Conservation (phyloP, 768 basidiomycete genomes). For the Psilocybe cubensis region DNA sequence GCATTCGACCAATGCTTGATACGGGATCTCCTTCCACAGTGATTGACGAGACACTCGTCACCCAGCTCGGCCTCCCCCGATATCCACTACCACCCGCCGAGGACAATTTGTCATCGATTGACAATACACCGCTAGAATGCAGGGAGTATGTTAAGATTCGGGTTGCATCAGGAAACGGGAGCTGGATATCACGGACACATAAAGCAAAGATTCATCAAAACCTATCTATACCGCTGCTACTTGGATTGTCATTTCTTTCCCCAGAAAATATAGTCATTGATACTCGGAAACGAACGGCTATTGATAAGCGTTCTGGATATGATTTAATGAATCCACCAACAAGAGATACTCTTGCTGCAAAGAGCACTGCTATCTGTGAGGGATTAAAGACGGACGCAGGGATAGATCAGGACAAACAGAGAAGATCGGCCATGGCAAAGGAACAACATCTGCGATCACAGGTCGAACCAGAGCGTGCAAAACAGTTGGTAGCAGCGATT, state of each 20-base stretch:
- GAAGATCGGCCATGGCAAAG: too few species aligned
- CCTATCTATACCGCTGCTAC: conserved; percentile 23
- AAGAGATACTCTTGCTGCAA: too few species aligned
- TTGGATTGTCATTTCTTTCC: conserved; percentile 20
- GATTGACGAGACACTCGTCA: conserved; percentile 16
- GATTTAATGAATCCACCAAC: background rate
- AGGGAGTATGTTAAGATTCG: conserved; percentile 23
- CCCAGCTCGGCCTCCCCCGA: conserved; percentile 14
- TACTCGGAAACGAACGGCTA: background rate
- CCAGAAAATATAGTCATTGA: background rate
- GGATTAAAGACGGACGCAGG: too few species aligned
- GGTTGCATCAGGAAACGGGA: conserved; percentile 12
- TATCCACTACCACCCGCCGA: conserved; percentile 18
- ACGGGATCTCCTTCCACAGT: conserved; percentile 24
- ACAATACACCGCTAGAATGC: conserved; percentile 12
- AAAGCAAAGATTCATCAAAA: conserved; percentile 19
- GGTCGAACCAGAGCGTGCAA: too few species aligned
- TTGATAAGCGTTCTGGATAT: background rate
- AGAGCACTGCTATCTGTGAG: too few species aligned
- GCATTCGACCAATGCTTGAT: conserved; percentile 20
- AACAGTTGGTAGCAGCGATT: too few species aligned
- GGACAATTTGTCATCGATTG: conserved; percentile 21
- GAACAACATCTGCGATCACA: too few species aligned
- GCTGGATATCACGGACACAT: conserved; percentile 19
- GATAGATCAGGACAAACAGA: too few species aligned